Evolutionary conservation across 306 rosid genomes (phyloP), one percentile per base, ranked within the genome.

Genomic region (Dryas drummondii): DNA sequence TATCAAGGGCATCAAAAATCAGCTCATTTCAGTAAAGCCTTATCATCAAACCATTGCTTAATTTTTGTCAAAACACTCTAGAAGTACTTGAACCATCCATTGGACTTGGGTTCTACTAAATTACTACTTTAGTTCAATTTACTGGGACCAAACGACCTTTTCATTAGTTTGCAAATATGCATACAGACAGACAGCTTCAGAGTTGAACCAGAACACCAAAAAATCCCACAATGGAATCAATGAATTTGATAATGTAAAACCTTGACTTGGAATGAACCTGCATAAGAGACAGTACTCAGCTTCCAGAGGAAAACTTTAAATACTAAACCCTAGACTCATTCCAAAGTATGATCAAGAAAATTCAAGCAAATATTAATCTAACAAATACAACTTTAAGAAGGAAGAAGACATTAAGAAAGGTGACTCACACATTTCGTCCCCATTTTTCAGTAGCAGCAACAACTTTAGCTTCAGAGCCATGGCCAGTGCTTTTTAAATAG

Each of bases 361-460:
- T 16, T 45, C 7, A 60, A 51, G 46, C 47, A 65, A 81, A 70
- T 14, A 48, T n/a, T 17, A 37, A 75, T 60, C 52, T 70, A 78
- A 62, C 53, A 69, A 22, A 69, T 60, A 80, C 59, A 63, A 76
- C 16, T 50, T 55, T 10, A 54, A 52, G 51, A 40, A 27, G 6
- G 53, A 79, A 59, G 53, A 69, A 17, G 45, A 8, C 58, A 75
- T 15, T 63, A 54, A 73, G 76, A 63, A 79, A 64, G 64, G 83
- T 66, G 85, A 92, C 96, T 75, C 84, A 96, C 99, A 85, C 87
- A 74, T 92, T 96, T 78, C 96, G 92, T 54, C 97, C 99, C 98
- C 99, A 96, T 85, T 89, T 96, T 80, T 92, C 96, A 58, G 85
- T 82, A 59, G 99, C 96, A 77, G 90, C 82, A 73, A 74, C 79